Evolutionary conservation across 1,284 basidiomycete species (phyloP), one percentile per base, ranked within the genome.

Genomic region (Rhizoctonia solani): DNA sequence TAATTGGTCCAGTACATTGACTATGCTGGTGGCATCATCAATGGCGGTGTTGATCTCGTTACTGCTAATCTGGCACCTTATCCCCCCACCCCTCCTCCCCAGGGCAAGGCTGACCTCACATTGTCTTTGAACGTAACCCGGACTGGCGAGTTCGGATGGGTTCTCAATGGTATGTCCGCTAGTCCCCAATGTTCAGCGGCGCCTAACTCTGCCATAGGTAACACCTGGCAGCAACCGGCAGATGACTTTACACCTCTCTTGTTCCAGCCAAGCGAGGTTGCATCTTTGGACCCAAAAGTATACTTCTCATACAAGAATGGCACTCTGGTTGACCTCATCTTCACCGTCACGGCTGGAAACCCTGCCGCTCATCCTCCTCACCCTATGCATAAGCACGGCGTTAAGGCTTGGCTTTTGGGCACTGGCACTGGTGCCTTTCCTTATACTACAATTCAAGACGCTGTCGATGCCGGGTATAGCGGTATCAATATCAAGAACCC

Each of bases 261-360:
- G 29, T 55, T 55, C 13, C 34, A 55, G 52, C 52, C 52, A 19
- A 21, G 23, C n/a, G 19, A 55, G 3, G 19, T 55, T 19, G 21
- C 32, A 16, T 23, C 37, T 11, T 34, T 54, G 8, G 52, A 54
- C n/a, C 29, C 25, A 21, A 32, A 54, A 34, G 52, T 54, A 4
- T 54, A 54, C 29, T 54, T 54, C 13, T 54, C 52, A 21, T 54
- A 54, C 52, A 54, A 19, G 52, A 54, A 54, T n/a, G 52, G 52
- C 23, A 34, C 52, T n/a, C 30, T 54, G 32, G 52, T 54, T 6
- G 52, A 54, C 52, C 9, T 54, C 29, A 32, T 54, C 30, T 54
- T 54, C 29, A 54, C 52, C n/a, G 52, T 54, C 52, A 54, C 52
- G 3, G 52, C 52, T n/a, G 52, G 52, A 2, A 34, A 54, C 30